Base-by-base conservation (phyloP, 2,329 filamentous ascomycete genomes). In the Ramichloridium luteum region DNA sequence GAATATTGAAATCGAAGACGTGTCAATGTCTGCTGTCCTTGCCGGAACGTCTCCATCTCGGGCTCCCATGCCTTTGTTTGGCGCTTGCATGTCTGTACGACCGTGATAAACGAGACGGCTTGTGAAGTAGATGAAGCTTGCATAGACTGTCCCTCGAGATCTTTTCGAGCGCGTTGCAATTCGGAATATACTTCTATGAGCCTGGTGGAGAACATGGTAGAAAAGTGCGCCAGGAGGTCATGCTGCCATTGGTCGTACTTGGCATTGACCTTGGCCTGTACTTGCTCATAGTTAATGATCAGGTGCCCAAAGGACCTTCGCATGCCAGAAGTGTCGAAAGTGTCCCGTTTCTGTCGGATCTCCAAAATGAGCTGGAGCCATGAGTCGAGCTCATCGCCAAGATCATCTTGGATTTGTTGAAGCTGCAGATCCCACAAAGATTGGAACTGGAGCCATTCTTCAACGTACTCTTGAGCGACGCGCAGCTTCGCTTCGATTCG, bases 171-270 rank as follows among this genome's bases (percentile, higher is more conserved):
- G 58, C 85, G 85, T 48, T 93, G 82, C 38, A 98, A 80, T 40
- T 96, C 88, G 9, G 80, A 77, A 47, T 90, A 85, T 3, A 94
- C 79, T 50, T 98, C 90, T 29, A 84, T 74, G 76, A 96, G 92
- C 30, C 86, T 81, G 41, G 74, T 80, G 28, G 86, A 84, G 27
- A 98, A 77, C 34, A 90, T 83, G 35, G 72, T 71, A 22, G 85
- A 90, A 58, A 98, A 99, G 54, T 93, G 93, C 46, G 81, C 73
- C 22, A 96, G 67, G 34, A 98, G 93, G 44, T 99, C 90, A 48
- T 94, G 84, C 57, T 99, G 90, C 90, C 92, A 98, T 56, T 96
- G 88, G 53, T 99, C 92, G 54, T 98, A 99, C 57, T 96, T 98
- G 48, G 85, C 84, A 50, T 96, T 98, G 56, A 99, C 90, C 59